Evolutionary conservation across 2,329 filamentous ascomycete genomes (phyloP).

Genomic region (Raffaelea ambrosiae): DNA sequence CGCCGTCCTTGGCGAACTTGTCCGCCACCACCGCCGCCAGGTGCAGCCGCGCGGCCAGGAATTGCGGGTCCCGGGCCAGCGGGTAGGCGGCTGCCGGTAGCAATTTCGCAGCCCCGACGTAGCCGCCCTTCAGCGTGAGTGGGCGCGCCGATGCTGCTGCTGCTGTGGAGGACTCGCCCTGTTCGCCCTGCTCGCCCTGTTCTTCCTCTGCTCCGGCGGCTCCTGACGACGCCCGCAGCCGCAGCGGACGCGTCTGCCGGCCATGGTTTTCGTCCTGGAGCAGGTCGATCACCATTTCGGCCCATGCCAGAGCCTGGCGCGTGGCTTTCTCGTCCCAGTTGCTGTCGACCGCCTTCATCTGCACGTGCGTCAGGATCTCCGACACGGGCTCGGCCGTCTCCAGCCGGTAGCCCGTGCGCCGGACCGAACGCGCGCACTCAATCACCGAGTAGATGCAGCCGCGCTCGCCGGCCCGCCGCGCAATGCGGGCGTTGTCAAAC

Average conservation of each 20-base stretch:
- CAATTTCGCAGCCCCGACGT: conserved; percentile 5
- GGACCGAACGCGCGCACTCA: conserved; percentile 38
- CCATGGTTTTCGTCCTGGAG: conserved; percentile 35
- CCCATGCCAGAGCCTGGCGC: conserved; percentile 34
- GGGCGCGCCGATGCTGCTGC: not conserved
- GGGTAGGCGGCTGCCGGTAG: conserved; percentile 16
- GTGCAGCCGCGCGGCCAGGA: conserved; percentile 32
- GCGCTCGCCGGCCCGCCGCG: conserved; percentile 29
- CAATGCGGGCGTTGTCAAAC: conserved; percentile 27
- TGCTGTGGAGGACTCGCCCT: not conserved
- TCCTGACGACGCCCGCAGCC: conserved; percentile 5
- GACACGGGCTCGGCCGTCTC: conserved; percentile 30
- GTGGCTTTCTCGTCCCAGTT: conserved; percentile 25
- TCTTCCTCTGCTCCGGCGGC: no score
- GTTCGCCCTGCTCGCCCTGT: not conserved
- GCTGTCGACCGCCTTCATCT: conserved; percentile 32
- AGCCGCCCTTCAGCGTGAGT: no score
- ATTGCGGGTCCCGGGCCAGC: conserved; percentile 32
- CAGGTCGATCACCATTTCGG: conserved; percentile 39
- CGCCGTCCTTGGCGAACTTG: conserved; percentile 18
- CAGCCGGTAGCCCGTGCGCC: conserved; percentile 37
- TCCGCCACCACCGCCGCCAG: conserved; percentile 31
- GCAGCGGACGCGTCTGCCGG: conserved; percentile 6
- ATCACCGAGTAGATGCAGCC: conserved; percentile 38
- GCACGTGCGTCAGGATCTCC: conserved; percentile 28